Percentiles rank a stretch among this genome's conserved stretches.
These are phyloP conservation scores for Nakazawaea anatomiae DNA, from an alignment of 805 yeast genomes.

Conservation along the genomic window DNA sequence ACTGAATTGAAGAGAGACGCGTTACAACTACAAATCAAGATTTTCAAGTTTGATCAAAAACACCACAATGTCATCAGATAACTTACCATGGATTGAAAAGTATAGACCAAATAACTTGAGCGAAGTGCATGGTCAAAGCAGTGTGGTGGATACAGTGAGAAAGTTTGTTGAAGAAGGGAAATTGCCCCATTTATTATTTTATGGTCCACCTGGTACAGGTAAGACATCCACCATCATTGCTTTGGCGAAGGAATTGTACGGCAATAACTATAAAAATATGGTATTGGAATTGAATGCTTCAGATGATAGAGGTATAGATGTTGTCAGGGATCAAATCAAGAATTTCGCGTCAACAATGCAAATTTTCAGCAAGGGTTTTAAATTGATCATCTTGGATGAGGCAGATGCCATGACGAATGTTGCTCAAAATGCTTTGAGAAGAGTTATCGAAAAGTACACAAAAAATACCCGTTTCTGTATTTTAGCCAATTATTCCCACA, in stretches of 20 bases:
- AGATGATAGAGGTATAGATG: slow-evolving; percentile 97
- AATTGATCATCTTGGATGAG: slow-evolving; percentile 88
- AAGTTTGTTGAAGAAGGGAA: slow-evolving; percentile 78
- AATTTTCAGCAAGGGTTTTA: slow-evolving; percentile 81
- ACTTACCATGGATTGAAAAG: slow-evolving; percentile 90
- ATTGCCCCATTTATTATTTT: slow-evolving; percentile 87
- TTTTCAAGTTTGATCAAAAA: neutral
- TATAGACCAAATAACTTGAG: slow-evolving; percentile 82
- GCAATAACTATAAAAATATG: slow-evolving; percentile 75
- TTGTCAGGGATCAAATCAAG: slow-evolving; percentile 95
- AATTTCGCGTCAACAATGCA: slow-evolving; percentile 95
- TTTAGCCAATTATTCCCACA: slow-evolving; percentile 92
- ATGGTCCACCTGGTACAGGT: slow-evolving; percentile 96
- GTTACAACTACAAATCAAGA: neutral
- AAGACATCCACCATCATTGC: slow-evolving; percentile 88
- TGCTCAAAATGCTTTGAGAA: slow-evolving; percentile 77
- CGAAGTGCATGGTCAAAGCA: slow-evolving; percentile 89
- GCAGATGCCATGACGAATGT: slow-evolving; percentile 92
- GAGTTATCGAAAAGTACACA: slow-evolving; percentile 88
- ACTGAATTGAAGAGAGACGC: slow-evolving; percentile 1
- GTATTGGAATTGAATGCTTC: slow-evolving; percentile 93
- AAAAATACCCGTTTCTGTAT: slow-evolving; percentile 94
- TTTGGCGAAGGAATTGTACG: slow-evolving; percentile 81
- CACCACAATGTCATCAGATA: slow-evolving; percentile 24
- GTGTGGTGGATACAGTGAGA: slow-evolving; percentile 77